These are phyloP conservation scores for Linaria vulgaris DNA, from an alignment of 257 asterid species.

Conservation along the genomic window DNA sequence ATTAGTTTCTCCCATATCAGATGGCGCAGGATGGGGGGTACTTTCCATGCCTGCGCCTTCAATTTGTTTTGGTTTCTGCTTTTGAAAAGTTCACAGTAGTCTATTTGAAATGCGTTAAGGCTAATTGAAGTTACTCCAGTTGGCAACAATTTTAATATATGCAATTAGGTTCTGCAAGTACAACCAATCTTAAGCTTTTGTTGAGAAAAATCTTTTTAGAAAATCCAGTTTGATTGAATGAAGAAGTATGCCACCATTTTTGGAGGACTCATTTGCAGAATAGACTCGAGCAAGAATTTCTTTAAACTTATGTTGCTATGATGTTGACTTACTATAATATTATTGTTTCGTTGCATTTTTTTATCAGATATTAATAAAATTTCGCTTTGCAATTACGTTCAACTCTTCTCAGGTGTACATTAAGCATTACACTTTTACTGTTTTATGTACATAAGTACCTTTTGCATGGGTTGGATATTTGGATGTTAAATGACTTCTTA, in stretches of 20 bases:
- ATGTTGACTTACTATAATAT: too few species aligned
- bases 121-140: slow-evolving; percentile 22
- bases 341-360: too few species aligned
- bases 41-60: too few species aligned
- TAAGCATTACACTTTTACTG: background rate
- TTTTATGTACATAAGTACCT: background rate
- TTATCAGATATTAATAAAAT: background rate
- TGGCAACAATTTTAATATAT: slow-evolving; percentile 7
- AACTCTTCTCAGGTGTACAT: slow-evolving; percentile 6
- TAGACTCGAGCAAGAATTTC: background rate
- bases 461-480: slow-evolving; percentile 19
- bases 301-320: too few species aligned
- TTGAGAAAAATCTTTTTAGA: background rate
- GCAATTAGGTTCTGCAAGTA: slow-evolving; percentile 1
- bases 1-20: background rate
- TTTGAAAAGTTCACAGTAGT: too few species aligned
- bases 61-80: too few species aligned
- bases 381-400: background rate
- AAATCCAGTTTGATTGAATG: too few species aligned
- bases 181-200: slow-evolving; percentile 1
- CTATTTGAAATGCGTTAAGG: background rate
- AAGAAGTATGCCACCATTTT: too few species aligned
- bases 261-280: too few species aligned
- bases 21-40: too few species aligned
- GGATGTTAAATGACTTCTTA: slow-evolving; percentile 2